Base-by-base conservation (phyloP, 495 filamentous ascomycete species). In the Podospora comata region DNA sequence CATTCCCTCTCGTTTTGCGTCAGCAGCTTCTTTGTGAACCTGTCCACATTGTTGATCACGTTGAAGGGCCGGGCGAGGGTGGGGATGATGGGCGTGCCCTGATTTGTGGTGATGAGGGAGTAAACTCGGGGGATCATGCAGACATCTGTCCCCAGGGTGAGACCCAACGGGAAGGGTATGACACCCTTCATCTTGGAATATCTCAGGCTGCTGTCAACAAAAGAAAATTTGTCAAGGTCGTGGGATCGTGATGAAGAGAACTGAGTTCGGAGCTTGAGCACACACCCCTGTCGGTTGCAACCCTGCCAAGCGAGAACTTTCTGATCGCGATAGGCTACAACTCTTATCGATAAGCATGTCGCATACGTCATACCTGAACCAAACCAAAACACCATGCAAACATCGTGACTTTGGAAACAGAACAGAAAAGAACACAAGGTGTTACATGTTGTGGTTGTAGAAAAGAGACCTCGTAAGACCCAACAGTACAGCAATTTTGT, bases 261-360 rank as follows among this genome's bases (percentile, higher is more conserved):
- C 18, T 58, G 54, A 56, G 54, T 5, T 58, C n/a, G 26, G 55
- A 58, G 55, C n/a, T 58, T 20, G 55, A 26, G n/a, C n/a, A 58
- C n/a, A 26, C 18, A 20, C 55, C 55, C 23, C 55, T 20, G 55
- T 58, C 55, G 13, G 23, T 19, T 48, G 13, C 39, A 48, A 48
- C 2, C 39, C 7, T 48, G 39, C 39, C 39, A 48, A 48, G 39
- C 2, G 39, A 48, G 9, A 9, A 48, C 5, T 48, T 48, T 48
- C 39, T 48, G 9, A 48, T 48, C 39, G 7, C 39, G 9, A 48
- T 48, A 39, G 11, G 34, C 34, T 13, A 13, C 0, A 48, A 0
- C 39, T 48, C 9, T 48, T 48, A 48, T 48, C 39, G 39, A 48
- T 48, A 48, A 48, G 30, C 0, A 32, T 32, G 13, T 48, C 13